Evolutionary conservation across 2,329 filamentous ascomycete species (phyloP).

Genomic region (Alternaria sp.): DNA sequence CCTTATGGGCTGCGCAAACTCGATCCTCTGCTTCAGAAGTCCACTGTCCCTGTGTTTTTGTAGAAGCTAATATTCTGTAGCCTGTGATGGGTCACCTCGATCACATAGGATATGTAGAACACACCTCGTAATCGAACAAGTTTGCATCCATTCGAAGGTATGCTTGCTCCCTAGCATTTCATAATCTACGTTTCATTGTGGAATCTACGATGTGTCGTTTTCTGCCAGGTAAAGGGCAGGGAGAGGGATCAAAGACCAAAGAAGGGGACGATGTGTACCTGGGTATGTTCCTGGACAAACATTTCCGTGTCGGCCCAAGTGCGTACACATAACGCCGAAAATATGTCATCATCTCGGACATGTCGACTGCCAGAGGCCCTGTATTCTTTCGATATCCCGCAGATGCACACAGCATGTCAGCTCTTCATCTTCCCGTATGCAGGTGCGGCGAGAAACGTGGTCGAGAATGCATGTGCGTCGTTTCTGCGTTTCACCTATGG

Average conservation of each 20-base stretch:
- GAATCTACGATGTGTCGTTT: not conserved
- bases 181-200: not conserved
- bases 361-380: not conserved
- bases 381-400: not conserved
- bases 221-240: not conserved
- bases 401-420: not conserved
- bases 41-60: not conserved
- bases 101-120: not conserved
- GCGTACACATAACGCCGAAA: not conserved
- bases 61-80: not conserved
- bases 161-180: not conserved
- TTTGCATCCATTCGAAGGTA: not conserved
- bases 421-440: not conserved
- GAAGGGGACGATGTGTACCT: not conserved
- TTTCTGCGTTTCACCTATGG: conserved; percentile 1
- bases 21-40: not conserved
- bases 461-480: not conserved
- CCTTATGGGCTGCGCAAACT: not conserved
- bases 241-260: not conserved
- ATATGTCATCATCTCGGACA: not conserved
- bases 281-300: not conserved
- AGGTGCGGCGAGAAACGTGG: not conserved
- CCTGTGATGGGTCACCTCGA: not conserved
- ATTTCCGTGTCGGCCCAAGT: not conserved
- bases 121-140: not conserved